Evolutionary conservation across 805 yeast species (phyloP), one percentile per base, ranked within the genome.

Genomic region (Maudiozyma barnettii): DNA sequence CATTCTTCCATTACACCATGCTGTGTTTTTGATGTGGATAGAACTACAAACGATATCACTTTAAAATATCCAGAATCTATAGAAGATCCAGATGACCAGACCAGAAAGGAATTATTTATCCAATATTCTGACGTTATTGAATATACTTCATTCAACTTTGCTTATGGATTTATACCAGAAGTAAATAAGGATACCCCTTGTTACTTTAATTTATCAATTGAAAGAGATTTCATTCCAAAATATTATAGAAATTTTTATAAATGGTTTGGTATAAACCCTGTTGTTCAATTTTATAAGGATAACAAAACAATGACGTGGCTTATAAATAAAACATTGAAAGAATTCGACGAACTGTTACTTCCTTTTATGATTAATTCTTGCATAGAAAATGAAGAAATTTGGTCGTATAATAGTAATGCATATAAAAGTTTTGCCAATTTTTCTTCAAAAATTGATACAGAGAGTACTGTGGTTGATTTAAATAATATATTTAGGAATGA

Each of bases 1-100:
- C 91, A 83, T 58, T 64, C 67, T 37, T 62, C 60, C 19, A 64
- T 67, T 39, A 61, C 59, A 19, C 37, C 54, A 23, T 65, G 67
- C 41, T 81, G 79, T 60, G 76, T 67, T 53, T 83, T 81, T 62
- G 91, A 80, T 55, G 68, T 77, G n/a, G 83, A 78, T 59, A 61
- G 70, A 7, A 30, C 42, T 0, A 70, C 64, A 4, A 56, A 65
- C 4, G 81, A 77, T 44, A 63, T 78, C 4, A 29, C 78, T 0
- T 61, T 79, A 41, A 60, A 63, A 8, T 2, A 64, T 20, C 20
- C 45, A 48, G 51, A 9, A 33, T 39, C 29, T 2, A 9, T 19
- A 35, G 46, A 3, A 1, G 26, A 12, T 2, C n/a, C 29, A 13
- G 47, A 39, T 3, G 53, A 51, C 14, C 40, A 39, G n/a, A 48